These are phyloP conservation scores for Phytophthora multivora DNA, from an alignment of 352 stramenopile genomes.

Conservation along the genomic window DNA sequence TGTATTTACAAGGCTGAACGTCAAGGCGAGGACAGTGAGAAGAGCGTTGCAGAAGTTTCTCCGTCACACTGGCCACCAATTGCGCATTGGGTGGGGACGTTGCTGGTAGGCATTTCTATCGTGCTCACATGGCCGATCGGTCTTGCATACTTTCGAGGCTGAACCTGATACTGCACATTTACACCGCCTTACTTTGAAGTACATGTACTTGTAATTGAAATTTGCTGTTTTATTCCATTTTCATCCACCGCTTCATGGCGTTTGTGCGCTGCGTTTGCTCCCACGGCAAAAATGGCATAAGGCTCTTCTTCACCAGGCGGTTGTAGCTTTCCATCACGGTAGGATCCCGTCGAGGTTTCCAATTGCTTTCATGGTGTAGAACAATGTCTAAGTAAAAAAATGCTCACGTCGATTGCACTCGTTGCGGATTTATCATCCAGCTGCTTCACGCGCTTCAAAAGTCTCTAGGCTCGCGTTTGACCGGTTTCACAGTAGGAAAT, in stretches of 20 bases:
- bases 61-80: not conserved
- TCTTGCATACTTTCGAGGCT: conserved; percentile 14
- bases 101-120: conserved; percentile 23
- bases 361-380: not conserved
- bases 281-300: no score
- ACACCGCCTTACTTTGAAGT: no score
- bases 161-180: not conserved
- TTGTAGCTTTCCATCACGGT: not conserved
- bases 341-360: not conserved
- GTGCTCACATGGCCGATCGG: conserved; percentile 22
- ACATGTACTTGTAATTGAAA: no score
- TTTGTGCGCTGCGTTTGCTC: not conserved
- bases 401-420: not conserved
- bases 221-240: no score
- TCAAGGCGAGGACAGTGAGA: not conserved
- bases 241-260: not conserved
- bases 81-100: conserved; percentile 5
- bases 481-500: not conserved
- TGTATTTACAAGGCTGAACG: not conserved
- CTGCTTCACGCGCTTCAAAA: not conserved
- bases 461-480: not conserved
- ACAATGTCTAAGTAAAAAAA: not conserved
- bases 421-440: not conserved
- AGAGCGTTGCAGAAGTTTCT: not conserved
- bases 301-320: not conserved